Evolutionary conservation across 352 stramenopile genomes (phyloP), one percentile per base, ranked within the genome.

Genomic region (Phytophthora pinifolia): DNA sequence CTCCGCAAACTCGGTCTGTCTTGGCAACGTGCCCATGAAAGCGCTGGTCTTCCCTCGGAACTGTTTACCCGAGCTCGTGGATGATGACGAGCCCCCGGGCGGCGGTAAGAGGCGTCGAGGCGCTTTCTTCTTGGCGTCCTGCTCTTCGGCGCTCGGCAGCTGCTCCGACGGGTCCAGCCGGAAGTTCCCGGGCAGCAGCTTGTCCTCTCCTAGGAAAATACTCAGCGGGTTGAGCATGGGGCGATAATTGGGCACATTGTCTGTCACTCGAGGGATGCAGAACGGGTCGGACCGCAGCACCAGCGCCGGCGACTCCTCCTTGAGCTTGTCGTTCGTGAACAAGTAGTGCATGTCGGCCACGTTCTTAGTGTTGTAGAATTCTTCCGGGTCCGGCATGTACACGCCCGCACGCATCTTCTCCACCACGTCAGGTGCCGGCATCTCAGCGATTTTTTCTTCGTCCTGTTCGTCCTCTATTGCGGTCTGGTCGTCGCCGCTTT

Each of bases 221-320:
- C 70, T 88, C 35, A 87, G 49, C 37, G 81, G 79, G 50, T 91
- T 91, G 54, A 88, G 80, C 45, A 64, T 71, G 0, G 81, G 81
- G 0, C 77, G 69, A 61, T 91, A 91, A 44, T 83, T 78, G 10
- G 62, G 47, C 33, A 89, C 81, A 53, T 88, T 88, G 67, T 91
- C 81, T 13, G 81, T 86, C 22, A 83, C 70, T 25, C 81, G 66
- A 14, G 81, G 81, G 56, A 91, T 91, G 31, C 75, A 86, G 50
- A 86, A 91, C 50, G 81, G 79, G 49, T 89, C 79, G 4, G 58
- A 79, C 17, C 70, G 52, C 29, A 87, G 52, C 44, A 87, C 76
- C 25, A 72, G 42, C 2, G 73, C 72, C 7, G 76, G 61, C 9
- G 72, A 67, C 36, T 82, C 55, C 29, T 80, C 66, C 65, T 86